phyloP scores from a whole-genome alignment of 345 rosid species.

The Crucihimalaya himalaica region DNA sequence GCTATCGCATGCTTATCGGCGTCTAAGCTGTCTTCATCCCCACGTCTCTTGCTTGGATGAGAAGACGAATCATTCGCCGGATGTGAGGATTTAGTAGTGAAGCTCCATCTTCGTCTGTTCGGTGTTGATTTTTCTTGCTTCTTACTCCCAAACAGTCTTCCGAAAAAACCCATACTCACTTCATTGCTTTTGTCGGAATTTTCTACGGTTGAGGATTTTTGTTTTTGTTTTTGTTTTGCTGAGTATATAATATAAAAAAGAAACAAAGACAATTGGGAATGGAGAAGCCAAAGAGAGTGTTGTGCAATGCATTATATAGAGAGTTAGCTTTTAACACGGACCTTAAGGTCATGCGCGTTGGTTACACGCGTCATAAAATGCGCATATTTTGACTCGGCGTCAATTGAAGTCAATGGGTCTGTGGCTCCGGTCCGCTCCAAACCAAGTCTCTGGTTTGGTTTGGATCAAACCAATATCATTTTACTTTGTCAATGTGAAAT shows the following conservation, averaged over 20 bases:
- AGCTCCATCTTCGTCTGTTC: slow-evolving; percentile 64
- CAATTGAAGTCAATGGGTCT: background rate
- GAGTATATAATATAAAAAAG: background rate
- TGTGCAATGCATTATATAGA: slow-evolving; percentile 6
- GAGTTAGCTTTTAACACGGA: slow-evolving; percentile 14
- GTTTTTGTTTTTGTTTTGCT: background rate
- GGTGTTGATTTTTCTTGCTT: slow-evolving; percentile 37
- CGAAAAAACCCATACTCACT: slow-evolving; percentile 67
- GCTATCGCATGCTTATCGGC: slow-evolving; percentile 81
- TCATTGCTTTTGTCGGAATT: slow-evolving; percentile 37
- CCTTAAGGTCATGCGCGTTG: slow-evolving; percentile 16
- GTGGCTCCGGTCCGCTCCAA: slow-evolving; percentile 22
- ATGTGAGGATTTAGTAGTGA: slow-evolving; percentile 56
- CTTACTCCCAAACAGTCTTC: slow-evolving; percentile 68
- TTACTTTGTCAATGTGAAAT: slow-evolving; percentile 8
- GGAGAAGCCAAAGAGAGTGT: slow-evolving; percentile 18
- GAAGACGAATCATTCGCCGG: slow-evolving; percentile 34
- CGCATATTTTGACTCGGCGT: background rate
- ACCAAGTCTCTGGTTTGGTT: slow-evolving; percentile 5
- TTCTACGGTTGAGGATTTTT: background rate
- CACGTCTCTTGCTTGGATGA: slow-evolving; percentile 25
- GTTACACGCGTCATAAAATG: slow-evolving; percentile 16
- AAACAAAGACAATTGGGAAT: background rate
- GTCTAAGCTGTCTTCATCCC: slow-evolving; percentile 45
- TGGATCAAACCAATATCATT: background rate